phyloP scores from a whole-genome alignment of 352 stramenopile species.

The Blastocystis sp. region DNA sequence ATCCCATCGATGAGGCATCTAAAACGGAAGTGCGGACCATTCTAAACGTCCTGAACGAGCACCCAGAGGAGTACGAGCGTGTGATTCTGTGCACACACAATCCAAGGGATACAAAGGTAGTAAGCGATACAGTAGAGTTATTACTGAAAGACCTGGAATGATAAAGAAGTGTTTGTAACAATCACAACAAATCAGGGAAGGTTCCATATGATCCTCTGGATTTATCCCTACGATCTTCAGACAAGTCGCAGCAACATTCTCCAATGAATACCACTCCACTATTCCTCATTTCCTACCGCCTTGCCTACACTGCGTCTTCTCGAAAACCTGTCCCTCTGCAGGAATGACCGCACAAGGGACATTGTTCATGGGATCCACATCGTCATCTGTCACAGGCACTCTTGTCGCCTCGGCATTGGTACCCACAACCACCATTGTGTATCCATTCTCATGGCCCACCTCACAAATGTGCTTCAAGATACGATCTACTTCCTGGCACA shows the following conservation, averaged over 20 bases:
- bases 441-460: background rate
- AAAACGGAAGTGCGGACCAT: background rate
- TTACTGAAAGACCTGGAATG: background rate
- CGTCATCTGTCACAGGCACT: background rate
- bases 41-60: background rate
- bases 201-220: background rate
- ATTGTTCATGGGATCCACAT: background rate
- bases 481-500: constrained; percentile 23
- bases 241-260: constrained; percentile 42
- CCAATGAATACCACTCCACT: constrained; percentile 1
- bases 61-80: background rate
- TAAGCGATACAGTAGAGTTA: background rate
- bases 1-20: background rate
- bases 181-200: background rate
- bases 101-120: background rate
- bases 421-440: background rate
- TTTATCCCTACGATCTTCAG: background rate
- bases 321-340: background rate
- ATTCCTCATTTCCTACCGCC: background rate
- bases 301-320: background rate
- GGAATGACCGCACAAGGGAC: background rate
- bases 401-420: background rate
- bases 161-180: background rate
- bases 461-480: background rate
- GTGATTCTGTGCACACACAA: constrained; percentile 23